phyloP scores from a whole-genome alignment of 108 stramenopile genomes.

The Skeletonema grethae region DNA sequence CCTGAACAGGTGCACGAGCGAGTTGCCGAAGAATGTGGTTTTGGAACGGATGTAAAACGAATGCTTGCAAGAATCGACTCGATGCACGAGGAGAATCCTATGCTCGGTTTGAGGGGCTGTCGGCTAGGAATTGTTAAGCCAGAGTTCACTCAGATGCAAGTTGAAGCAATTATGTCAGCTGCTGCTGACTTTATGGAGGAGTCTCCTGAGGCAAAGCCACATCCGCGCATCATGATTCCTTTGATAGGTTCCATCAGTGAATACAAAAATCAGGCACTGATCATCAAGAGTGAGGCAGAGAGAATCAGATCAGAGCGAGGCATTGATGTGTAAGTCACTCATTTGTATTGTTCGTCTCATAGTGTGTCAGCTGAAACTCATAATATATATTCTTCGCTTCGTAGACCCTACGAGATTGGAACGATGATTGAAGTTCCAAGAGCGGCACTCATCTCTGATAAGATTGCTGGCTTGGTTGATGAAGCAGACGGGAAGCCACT shows the following conservation, averaged over 20 bases:
- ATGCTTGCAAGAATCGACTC: conserved; percentile 58
- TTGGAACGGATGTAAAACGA: conserved; percentile 44
- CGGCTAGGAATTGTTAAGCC: conserved; percentile 71
- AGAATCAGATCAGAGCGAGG: conserved; percentile 51
- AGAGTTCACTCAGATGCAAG: conserved; percentile 78
- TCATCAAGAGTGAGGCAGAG: conserved; percentile 62
- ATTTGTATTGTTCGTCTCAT: not conserved
- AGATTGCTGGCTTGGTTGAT: conserved; percentile 69
- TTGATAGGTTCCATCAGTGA: conserved; percentile 61
- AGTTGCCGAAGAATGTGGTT: conserved; percentile 62
- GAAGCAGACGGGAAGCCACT: conserved; percentile 60
- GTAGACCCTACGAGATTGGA: conserved; percentile 69
- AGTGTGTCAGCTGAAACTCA: not conserved
- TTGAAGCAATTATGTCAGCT: conserved; percentile 71
- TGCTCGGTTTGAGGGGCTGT: conserved; percentile 85
- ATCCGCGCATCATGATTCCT: conserved; percentile 77
- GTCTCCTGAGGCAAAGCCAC: conserved; percentile 43
- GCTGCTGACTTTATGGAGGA: conserved; percentile 64
- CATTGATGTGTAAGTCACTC: conserved; percentile 37
- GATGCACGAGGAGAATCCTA: conserved; percentile 83
- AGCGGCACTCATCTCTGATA: conserved; percentile 72
- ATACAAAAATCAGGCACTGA: conserved; percentile 62
- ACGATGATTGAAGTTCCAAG: conserved; percentile 93
- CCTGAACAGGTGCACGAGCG: conserved; percentile 52
- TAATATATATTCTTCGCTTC: not conserved